phyloP scores from a whole-genome alignment of 225 moss, liverwort and hornwort species.

The Asterella californica region DNA sequence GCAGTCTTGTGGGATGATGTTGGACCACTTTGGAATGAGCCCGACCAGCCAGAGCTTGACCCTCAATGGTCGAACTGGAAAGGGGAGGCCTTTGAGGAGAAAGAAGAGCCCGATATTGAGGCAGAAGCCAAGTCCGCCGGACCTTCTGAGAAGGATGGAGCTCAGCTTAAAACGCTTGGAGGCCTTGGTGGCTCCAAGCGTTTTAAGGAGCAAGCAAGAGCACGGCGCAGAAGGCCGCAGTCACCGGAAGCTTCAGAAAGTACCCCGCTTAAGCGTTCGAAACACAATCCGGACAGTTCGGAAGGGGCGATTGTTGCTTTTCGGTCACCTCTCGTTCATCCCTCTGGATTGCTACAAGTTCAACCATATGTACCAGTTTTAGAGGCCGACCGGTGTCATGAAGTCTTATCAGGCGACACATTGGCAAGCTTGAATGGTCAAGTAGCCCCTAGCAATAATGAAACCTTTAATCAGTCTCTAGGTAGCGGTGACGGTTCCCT shows the following conservation, averaged over 20 bases:
- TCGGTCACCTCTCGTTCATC: slow-evolving; percentile 35
- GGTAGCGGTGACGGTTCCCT: background rate
- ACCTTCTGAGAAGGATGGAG: slow-evolving; percentile 10
- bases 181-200: slow-evolving; percentile 39
- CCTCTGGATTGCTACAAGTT: slow-evolving; percentile 18
- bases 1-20: slow-evolving; percentile 88
- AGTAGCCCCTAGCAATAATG: background rate
- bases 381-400: slow-evolving; percentile 12
- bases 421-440: slow-evolving; percentile 13
- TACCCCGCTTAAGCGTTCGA: slow-evolving; percentile 28
- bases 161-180: background rate
- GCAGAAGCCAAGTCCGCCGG: background rate
- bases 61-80: slow-evolving; percentile 91
- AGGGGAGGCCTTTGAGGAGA: slow-evolving; percentile 79
- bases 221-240: slow-evolving; percentile 27
- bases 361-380: slow-evolving; percentile 7
- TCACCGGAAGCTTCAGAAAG: slow-evolving; percentile 20
- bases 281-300: slow-evolving; percentile 8
- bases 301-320: slow-evolving; percentile 30
- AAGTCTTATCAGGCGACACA: slow-evolving; percentile 6
- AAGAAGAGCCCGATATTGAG: slow-evolving; percentile 21
- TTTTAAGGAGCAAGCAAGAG: slow-evolving; percentile 49
- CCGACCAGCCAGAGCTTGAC: slow-evolving; percentile 87
- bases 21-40: slow-evolving; percentile 77
- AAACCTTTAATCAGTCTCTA: background rate